These are phyloP conservation scores for Scenedesmus sp. DNA, from an alignment of 163 green algal species.

Conservation along the genomic window DNA sequence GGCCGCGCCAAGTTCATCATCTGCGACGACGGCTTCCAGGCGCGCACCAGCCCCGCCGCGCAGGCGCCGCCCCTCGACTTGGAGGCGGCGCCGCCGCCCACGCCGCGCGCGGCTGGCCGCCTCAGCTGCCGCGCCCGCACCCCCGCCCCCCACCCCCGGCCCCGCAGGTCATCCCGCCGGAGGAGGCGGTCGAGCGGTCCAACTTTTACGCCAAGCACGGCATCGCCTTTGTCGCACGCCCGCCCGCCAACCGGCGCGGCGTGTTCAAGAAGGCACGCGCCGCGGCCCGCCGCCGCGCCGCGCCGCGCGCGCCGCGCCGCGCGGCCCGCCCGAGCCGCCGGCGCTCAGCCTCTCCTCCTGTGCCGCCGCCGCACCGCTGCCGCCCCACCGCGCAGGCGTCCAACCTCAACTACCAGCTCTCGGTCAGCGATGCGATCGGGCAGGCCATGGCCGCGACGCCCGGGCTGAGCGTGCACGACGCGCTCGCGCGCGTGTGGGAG, in stretches of 20 bases:
- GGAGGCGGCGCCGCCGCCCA: too few relatives aligned
- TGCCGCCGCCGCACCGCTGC: too few relatives aligned
- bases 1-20: slow-evolving; percentile 25
- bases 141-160: too few relatives aligned
- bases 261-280: slow-evolving; percentile 54
- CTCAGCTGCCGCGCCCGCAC: too few relatives aligned
- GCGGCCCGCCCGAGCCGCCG: too few relatives aligned
- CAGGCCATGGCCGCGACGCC: not conserved
- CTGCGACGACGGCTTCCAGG: slow-evolving; percentile 44
- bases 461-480: not conserved
- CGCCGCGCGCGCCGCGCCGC: too few relatives aligned
- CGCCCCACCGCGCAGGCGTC: too few relatives aligned
- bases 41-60: too few relatives aligned
- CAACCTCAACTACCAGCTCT: slow-evolving; percentile 49
- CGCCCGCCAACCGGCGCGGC: slow-evolving; percentile 15
- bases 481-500: slow-evolving; percentile 21
- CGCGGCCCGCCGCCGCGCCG: too few relatives aligned
- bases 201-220: slow-evolving; percentile 37
- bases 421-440: not conserved
- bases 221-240: slow-evolving; percentile 32
- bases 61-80: too few relatives aligned
- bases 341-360: too few relatives aligned
- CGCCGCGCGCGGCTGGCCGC: too few relatives aligned
- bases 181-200: not conserved
- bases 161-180: slow-evolving; percentile 4